These are phyloP conservation scores for Albizia julibrissin DNA, from an alignment of 306 rosid genomes.

Conservation along the genomic window DNA sequence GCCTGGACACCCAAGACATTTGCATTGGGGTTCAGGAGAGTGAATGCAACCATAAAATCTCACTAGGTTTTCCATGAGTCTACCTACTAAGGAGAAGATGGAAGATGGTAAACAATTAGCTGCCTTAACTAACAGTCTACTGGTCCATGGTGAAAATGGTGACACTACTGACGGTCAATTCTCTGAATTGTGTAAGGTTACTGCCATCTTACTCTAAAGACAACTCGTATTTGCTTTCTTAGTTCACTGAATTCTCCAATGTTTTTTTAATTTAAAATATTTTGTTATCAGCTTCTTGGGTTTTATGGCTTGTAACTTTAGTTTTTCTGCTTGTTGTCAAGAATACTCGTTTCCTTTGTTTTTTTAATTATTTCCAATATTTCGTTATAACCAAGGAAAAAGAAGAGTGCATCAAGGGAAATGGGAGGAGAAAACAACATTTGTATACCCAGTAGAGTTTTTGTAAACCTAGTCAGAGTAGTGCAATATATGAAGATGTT, in stretches of 20 bases:
- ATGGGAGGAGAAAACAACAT: neutral
- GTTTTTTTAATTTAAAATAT: neutral
- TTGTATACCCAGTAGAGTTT: neutral
- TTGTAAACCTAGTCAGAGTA: neutral
- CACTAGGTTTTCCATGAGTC: slow-evolving; percentile 45
- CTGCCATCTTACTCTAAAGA: neutral
- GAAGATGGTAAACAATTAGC: slow-evolving; percentile 40
- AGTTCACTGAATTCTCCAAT: too few relatives aligned
- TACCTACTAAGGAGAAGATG: slow-evolving; percentile 46
- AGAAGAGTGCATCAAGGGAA: neutral
- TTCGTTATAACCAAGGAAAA: neutral
- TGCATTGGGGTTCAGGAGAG: too few relatives aligned
- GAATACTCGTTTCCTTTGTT: neutral
- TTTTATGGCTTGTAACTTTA: neutral
- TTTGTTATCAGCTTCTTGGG: neutral
- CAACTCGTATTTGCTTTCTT: neutral
- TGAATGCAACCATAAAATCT: too few relatives aligned
- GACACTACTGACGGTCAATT: slow-evolving; percentile 47
- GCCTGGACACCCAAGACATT: too few relatives aligned
- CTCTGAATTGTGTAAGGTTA: slow-evolving; percentile 62
- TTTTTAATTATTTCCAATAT: neutral
- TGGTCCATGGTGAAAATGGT: slow-evolving; percentile 11
- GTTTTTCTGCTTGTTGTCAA: too few relatives aligned
- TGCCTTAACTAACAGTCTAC: slow-evolving; percentile 27
- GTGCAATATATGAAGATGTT: neutral